Evolutionary conservation across 2,329 filamentous ascomycete species (phyloP).

Genomic region (Hypoxylon sp.): DNA sequence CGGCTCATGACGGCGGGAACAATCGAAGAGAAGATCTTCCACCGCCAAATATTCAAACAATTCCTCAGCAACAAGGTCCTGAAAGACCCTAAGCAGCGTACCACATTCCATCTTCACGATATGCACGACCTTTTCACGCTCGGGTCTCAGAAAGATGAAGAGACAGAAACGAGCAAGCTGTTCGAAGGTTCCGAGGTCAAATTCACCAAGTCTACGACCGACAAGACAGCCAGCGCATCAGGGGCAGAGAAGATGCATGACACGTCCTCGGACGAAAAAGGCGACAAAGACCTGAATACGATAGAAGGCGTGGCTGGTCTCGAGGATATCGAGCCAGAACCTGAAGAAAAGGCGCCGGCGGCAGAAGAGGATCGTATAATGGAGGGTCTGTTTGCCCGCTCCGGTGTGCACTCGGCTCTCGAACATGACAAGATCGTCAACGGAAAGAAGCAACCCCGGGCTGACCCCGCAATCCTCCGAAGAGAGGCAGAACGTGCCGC

Average conservation of each 20-base stretch:
- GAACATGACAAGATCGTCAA: conserved; percentile 93
- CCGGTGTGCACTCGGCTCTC: conserved; percentile 87
- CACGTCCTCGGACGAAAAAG: conserved; percentile 30
- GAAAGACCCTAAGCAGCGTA: conserved; percentile 90
- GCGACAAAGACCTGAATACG: conserved; percentile 43
- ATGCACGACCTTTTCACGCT: conserved; percentile 91
- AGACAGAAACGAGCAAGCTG: conserved; percentile 83
- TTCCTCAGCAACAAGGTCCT: conserved; percentile 97
- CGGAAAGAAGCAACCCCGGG: conserved; percentile 73
- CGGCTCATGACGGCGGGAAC: conserved; percentile 98
- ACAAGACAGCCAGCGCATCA: conserved; percentile 11
- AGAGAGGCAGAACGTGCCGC: conserved; percentile 83
- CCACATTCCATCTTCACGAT: conserved; percentile 88
- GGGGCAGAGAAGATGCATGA: conserved; percentile 16
- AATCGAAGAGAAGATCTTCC: conserved; percentile 99
- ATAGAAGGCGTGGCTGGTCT: conserved; percentile 47
- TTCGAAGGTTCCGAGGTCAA: conserved; percentile 88
- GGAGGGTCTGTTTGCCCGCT: conserved; percentile 85
- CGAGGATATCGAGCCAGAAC: conserved; percentile 52
- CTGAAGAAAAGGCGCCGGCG: conserved; percentile 54
- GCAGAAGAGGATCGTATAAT: conserved; percentile 79
- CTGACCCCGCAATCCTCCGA: conserved; percentile 80
- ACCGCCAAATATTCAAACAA: conserved; percentile 98
- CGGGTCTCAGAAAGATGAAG: conserved; percentile 69
- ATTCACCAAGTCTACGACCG: conserved; percentile 52